Conservation (phyloP, 345 rosid genomes). For the Sonneratia alba region DNA sequence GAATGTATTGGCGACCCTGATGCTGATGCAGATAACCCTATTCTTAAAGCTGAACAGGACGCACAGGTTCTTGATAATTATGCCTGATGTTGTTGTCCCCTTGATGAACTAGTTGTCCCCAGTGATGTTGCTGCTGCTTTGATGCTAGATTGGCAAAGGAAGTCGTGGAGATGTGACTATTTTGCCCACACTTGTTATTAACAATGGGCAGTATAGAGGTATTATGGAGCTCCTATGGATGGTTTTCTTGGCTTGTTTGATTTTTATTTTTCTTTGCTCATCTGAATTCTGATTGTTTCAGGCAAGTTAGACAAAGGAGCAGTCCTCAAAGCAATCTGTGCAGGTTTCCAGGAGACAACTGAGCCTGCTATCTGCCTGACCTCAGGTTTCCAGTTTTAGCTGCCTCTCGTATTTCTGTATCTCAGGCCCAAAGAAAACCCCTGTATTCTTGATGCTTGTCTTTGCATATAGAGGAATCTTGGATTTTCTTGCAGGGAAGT, state of each 20-base stretch:
- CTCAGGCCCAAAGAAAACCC: neutral
- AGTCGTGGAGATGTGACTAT: conserved; percentile 46
- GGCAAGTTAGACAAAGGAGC: conserved; percentile 62
- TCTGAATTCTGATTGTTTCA: conserved; percentile 10
- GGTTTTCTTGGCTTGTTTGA: neutral
- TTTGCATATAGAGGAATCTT: neutral
- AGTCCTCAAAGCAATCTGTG: conserved; percentile 90
- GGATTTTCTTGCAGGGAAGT: neutral
- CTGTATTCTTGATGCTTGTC: neutral
- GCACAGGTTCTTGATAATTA: conserved; percentile 18
- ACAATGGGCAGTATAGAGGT: conserved; percentile 44
- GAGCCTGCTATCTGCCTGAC: conserved; percentile 90
- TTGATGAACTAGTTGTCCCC: neutral
- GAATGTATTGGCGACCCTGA: conserved; percentile 31
- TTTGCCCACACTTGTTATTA: conserved; percentile 39
- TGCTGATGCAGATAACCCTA: conserved; percentile 21
- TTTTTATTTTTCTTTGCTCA: neutral
- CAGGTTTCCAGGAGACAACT: conserved; percentile 94
- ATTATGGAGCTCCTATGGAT: neutral
- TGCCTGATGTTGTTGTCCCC: neutral
- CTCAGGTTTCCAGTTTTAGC: conserved; percentile 38
- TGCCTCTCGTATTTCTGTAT: neutral
- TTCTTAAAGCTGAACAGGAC: conserved; percentile 32
- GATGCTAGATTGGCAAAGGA: conserved; percentile 34
- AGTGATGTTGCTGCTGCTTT: neutral